Conservation (phyloP, 176 grass and related monocot genomes). For the Oryza nivara region DNA sequence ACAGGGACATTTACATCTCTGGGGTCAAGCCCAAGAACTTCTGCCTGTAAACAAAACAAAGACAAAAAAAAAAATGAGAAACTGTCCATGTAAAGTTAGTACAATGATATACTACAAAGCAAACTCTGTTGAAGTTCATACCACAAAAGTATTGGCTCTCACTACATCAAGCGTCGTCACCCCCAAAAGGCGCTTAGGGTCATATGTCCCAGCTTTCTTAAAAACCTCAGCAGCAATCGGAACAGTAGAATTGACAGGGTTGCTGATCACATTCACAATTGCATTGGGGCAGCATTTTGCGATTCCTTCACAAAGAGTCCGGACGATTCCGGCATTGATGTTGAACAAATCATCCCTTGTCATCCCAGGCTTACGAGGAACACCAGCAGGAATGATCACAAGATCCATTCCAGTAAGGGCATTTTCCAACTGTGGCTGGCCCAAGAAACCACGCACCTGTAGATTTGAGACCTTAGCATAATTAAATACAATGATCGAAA, state of each 20-base stretch:
- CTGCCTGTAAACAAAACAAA: conserved; percentile 54
- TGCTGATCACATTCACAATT: conserved; percentile 92
- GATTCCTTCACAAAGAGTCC: conserved; percentile 80
- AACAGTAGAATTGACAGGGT: conserved; percentile 92
- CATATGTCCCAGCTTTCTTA: conserved; percentile 80
- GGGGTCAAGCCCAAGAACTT: conserved; percentile 83
- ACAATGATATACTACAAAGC: not conserved
- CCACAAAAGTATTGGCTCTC: conserved; percentile 98
- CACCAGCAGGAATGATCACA: conserved; percentile 86
- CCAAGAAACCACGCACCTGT: conserved; percentile 85
- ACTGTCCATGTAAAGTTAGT: not conserved
- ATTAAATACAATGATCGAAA: not conserved
- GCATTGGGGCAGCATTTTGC: conserved; percentile 80
- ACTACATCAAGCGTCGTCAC: conserved; percentile 94
- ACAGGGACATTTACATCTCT: conserved; percentile 87
- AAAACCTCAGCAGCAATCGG: conserved; percentile 90
- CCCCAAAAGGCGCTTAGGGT: conserved; percentile 77
- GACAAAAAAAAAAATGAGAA: conserved; percentile 29
- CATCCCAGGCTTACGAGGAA: conserved; percentile 94
- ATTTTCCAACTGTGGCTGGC: conserved; percentile 75
- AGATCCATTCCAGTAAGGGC: conserved; percentile 89
- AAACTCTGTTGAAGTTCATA: conserved; percentile 34
- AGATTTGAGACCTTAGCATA: conserved; percentile 25
- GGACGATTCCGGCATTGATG: conserved; percentile 91
- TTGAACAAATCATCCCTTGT: conserved; percentile 97